Evolutionary conservation across 805 yeast genomes (phyloP).

Genomic region (Maudiozyma serrabonitensis): DNA sequence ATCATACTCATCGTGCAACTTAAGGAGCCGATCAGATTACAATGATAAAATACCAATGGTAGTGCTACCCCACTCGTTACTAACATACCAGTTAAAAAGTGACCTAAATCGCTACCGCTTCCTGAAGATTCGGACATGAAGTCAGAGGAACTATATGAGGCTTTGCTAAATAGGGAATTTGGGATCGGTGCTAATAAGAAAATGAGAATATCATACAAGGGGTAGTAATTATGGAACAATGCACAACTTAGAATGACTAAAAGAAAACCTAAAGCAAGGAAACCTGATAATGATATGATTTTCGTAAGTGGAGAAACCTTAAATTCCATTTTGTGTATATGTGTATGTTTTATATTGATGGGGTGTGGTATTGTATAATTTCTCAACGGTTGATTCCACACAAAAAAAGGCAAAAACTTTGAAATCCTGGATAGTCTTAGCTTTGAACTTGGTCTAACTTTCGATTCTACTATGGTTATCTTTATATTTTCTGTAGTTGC

Average conservation of each 20-base stretch:
- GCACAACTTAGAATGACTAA: slow-evolving; percentile 83
- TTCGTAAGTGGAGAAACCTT: slow-evolving; percentile 29
- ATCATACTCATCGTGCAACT: slow-evolving; percentile 69
- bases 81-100: slow-evolving; percentile 68
- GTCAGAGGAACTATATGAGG: slow-evolving; percentile 40
- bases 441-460: too few species aligned
- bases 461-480: too few species aligned
- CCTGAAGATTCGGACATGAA: slow-evolving; percentile 50
- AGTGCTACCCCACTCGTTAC: slow-evolving; percentile 66
- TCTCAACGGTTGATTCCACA: too few species aligned
- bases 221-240: slow-evolving; percentile 83
- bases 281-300: slow-evolving; percentile 28
- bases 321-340: slow-evolving; percentile 13
- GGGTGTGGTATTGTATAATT: not conserved
- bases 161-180: slow-evolving; percentile 44
- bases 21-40: slow-evolving; percentile 53
- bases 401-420: too few species aligned
- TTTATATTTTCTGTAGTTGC: not conserved
- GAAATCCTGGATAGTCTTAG: too few species aligned
- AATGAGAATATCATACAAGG: slow-evolving; percentile 61
- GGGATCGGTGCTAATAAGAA: slow-evolving; percentile 68
- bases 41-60: slow-evolving; percentile 71
- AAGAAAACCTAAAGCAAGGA: slow-evolving; percentile 83
- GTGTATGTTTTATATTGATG: not conserved
- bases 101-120: slow-evolving; percentile 61